Conservation (phyloP, 345 rosid genomes). For the Streptanthus diversifolius region DNA sequence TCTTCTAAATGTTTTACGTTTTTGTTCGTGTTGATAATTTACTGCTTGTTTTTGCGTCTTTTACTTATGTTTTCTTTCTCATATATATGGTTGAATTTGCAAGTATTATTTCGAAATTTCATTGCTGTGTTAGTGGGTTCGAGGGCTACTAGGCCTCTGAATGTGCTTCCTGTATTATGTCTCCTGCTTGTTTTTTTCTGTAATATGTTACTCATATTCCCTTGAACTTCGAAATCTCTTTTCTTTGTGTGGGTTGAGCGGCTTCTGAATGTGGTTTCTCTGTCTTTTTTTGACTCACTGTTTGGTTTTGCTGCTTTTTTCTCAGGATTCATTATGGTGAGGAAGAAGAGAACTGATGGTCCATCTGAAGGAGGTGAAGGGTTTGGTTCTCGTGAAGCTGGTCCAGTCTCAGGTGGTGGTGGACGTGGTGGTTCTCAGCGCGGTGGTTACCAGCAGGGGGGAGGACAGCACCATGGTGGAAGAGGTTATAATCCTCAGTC, state of each 20-base stretch:
- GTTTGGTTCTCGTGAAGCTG: conserved; percentile 54
- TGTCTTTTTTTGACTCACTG: not conserved
- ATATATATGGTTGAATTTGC: not conserved
- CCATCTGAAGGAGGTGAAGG: conserved; percentile 63
- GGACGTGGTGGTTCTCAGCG: conserved; percentile 58
- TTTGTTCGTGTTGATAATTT: not conserved
- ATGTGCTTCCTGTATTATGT: not conserved
- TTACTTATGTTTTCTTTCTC: not conserved
- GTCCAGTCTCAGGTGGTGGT: conserved; percentile 49
- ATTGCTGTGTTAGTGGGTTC: not conserved
- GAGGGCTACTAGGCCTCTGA: not conserved
- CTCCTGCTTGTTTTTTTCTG: not conserved
- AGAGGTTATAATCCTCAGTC: conserved; percentile 53
- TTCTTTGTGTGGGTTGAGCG: not conserved
- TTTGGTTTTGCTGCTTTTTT: not conserved
- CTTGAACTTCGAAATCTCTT: not conserved
- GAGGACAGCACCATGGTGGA: conserved; percentile 55
- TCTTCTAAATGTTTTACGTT: not conserved
- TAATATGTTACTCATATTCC: no score
- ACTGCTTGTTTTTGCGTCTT: not conserved
- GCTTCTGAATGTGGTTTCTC: not conserved
- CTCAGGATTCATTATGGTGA: conserved; percentile 51
- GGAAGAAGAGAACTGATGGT: conserved; percentile 68
- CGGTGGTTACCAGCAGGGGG: conserved; percentile 41
- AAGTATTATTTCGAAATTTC: not conserved